Evolutionary conservation across 441 rosid species (phyloP).

Genomic region (Erodium texanum): DNA sequence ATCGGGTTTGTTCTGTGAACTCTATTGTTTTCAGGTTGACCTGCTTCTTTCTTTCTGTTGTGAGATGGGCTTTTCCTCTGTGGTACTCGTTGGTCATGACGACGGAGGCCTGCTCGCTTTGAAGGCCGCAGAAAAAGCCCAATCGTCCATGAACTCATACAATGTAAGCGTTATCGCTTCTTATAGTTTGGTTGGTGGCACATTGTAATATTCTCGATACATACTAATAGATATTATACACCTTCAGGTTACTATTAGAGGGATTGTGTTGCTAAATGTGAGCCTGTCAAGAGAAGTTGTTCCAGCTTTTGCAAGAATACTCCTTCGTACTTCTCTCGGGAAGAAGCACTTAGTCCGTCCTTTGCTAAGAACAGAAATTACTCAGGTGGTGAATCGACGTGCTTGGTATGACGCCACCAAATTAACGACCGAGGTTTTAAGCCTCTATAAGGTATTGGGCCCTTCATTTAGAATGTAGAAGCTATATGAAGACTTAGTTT

Average conservation of each 20-base stretch:
- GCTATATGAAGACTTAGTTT: too few relatives aligned
- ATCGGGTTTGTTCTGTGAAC: neutral
- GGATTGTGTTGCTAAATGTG: slow-evolving; percentile 63
- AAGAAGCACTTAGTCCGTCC: slow-evolving; percentile 90
- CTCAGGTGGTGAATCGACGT: slow-evolving; percentile 81
- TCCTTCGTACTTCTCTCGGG: slow-evolving; percentile 75
- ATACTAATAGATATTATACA: too few relatives aligned
- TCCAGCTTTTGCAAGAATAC: slow-evolving; percentile 85
- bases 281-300: slow-evolving; percentile 88
- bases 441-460: slow-evolving; percentile 63
- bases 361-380: slow-evolving; percentile 71
- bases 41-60: slow-evolving; percentile 82
- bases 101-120: slow-evolving; percentile 93
- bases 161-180: slow-evolving; percentile 35
- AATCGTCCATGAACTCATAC: slow-evolving; percentile 40
- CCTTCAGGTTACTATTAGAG: slow-evolving; percentile 47
- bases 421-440: slow-evolving; percentile 70
- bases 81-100: slow-evolving; percentile 86
- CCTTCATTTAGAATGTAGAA: neutral
- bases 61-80: slow-evolving; percentile 85
- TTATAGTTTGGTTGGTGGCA: neutral
- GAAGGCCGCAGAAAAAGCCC: slow-evolving; percentile 64
- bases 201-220: too few relatives aligned
- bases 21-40: slow-evolving; percentile 57
- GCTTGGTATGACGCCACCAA: slow-evolving; percentile 89